Evolutionary conservation across 2,329 filamentous ascomycete species (phyloP).

Genomic region (Tolypocladium tropicale): DNA sequence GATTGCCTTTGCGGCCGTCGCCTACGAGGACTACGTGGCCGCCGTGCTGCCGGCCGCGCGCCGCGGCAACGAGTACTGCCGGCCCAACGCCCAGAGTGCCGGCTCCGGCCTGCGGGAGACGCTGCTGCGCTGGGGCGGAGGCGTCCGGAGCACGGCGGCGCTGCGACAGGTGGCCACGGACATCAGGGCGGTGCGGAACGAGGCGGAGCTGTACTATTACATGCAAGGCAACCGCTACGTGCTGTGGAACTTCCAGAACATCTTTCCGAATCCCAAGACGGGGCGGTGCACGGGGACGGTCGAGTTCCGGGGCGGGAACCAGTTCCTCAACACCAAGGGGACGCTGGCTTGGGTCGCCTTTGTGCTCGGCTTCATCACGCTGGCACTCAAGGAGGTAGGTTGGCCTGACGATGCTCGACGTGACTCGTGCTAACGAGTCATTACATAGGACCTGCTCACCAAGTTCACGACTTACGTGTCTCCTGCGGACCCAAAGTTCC

Average conservation of each 20-base stretch:
- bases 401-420: background rate
- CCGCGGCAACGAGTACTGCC: conserved; percentile 25
- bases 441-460: conserved; percentile 19
- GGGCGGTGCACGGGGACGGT: conserved; percentile 25
- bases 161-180: conserved; percentile 19
- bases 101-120: conserved; percentile 18
- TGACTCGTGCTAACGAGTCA: background rate
- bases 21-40: conserved; percentile 23
- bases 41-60: conserved; percentile 20
- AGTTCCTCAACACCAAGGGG: conserved; percentile 25
- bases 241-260: conserved; percentile 30
- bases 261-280: conserved; percentile 25
- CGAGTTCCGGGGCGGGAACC: conserved; percentile 28
- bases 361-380: conserved; percentile 25
- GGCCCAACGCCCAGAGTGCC: conserved; percentile 19
- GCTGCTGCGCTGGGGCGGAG: conserved; percentile 19
- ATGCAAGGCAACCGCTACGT: conserved; percentile 29
- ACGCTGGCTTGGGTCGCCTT: conserved; percentile 28
- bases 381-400: conserved; percentile 24
- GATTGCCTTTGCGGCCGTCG: conserved; percentile 24
- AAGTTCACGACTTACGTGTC: conserved; percentile 16
- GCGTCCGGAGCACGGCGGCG: conserved; percentile 11
- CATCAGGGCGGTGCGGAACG: conserved; percentile 13
- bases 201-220: conserved; percentile 23
- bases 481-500: conserved; percentile 17